Base-by-base conservation (phyloP, 2,329 filamentous ascomycete species). In the Alternaria hordeiaustralica region DNA sequence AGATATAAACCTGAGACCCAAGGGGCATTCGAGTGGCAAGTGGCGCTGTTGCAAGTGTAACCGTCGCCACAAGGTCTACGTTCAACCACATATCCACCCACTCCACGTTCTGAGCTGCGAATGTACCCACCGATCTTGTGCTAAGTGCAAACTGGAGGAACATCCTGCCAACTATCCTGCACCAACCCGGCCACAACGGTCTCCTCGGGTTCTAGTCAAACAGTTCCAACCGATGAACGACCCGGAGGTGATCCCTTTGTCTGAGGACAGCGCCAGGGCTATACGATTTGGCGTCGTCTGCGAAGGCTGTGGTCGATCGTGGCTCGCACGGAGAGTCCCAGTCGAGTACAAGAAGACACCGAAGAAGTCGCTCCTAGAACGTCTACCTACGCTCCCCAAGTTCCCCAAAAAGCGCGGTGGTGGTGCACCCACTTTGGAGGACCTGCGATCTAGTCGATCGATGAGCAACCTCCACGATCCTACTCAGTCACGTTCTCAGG, bases 211-310 rank as follows among this genome's bases (percentile, higher is more conserved):
- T 3, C 51, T 60, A 13, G 61, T 76, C 12, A 71, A 66, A 58
- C 49, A 51, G 0, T 77, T 75, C 50, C 58, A 68, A 8, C 74
- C 75, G 8, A 73, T 75, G 54, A 56, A 66, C n/a, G 73, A 77
- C 58, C 66, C 68, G 4, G 61, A 64, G 26, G 60, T 70, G 15
- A 64, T 76, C 5, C 70, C 67, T 9, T 50, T 68, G 11, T 49
- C 64, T 18, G 66, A 66, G 15, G 55, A 64, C 25, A 47, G 15
- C 5, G 43, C 21, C 46, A 61, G 64, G n/a, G 36, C 55, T 4
- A 41, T 75, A 15, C 63, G 56, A 2, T 76, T 73, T 57, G 74
- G 75, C 20, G 68, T 73, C 43, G 55, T 75, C 8, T 77, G 75
- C 50, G 55, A 61, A 18, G 58, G 43, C 6, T 76, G 74, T 44